Base-by-base conservation (phyloP, 2,329 filamentous ascomycete genomes). In the Venturia asperata region DNA sequence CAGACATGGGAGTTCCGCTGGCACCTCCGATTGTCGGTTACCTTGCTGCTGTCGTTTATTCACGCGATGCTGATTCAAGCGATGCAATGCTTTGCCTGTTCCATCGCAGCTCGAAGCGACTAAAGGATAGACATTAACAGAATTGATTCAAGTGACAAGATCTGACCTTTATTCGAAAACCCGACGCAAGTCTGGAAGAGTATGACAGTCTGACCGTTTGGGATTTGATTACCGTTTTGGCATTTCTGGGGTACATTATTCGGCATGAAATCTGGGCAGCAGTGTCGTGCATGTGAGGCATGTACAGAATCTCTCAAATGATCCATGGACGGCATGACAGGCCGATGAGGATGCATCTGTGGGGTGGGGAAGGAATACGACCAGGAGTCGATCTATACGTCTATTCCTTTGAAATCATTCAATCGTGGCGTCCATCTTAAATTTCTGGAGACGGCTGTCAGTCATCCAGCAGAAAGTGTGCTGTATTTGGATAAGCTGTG, bases 281-380 rank as follows among this genome's bases (percentile, higher is more conserved):
- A n/a, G 49, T 34, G 24, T 10, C 13, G 24, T 34, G 49, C 17
- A 55, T 3, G 5, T 55, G 24, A 55, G n/a, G 24, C 49, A 24
- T 55, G 49, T 24, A 55, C 24, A 55, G 13, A n/a, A 7, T 21
- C 45, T n/a, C 45, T 47, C 19, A 24, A 24, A 24, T 2, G 7
- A 55, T 55, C 24, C 24, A 55, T 34, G 10, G 2, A 13, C 49
- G 49, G n/a, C 49, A 55, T 27, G 24, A 24, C 24, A 55, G 4
- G 24, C 17, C 24, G 24, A 55, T 19, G 24, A 17, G 30, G 49
- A 24, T 30, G 49, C 49, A 55, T 34, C 6, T 55, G 49, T 24
- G 49, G 49, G 49, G 49, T 24, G 49, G 49, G 49, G 49, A 55
- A 55, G n/a, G 27, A 24, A 34, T 34, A 24, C 49, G 49, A 55